These are phyloP conservation scores for Phytophthora vignae DNA, from an alignment of 352 stramenopile species.

Conservation along the genomic window DNA sequence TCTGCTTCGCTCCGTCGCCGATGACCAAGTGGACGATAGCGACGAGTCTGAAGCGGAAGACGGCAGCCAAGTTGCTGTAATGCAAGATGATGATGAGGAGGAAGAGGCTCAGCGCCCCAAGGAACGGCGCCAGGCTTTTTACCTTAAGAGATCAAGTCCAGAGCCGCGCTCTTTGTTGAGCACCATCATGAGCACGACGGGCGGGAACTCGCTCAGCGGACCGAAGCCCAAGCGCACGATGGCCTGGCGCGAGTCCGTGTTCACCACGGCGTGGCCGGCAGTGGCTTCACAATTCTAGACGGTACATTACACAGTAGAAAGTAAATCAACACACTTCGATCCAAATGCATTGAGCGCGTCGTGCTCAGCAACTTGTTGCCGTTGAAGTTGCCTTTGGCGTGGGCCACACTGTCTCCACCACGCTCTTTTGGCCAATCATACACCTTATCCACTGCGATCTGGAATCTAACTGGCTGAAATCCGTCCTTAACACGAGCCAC, in stretches of 20 bases:
- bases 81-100: constrained; percentile 22
- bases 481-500: neutral
- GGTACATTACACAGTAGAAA: neutral
- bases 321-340: neutral
- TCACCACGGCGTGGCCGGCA: constrained; percentile 18
- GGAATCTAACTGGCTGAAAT: neutral
- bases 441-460: neutral
- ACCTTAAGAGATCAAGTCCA: constrained; percentile 20
- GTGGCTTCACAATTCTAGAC: neutral
- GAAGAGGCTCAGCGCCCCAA: constrained; percentile 9
- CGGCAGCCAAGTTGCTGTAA: neutral
- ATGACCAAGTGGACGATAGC: constrained; percentile 12
- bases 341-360: neutral
- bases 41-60: constrained; percentile 8
- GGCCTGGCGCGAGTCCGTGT: constrained; percentile 36
- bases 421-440: constrained; percentile 19
- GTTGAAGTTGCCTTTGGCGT: constrained; percentile 32
- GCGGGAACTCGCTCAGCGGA: constrained; percentile 6
- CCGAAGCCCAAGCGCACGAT: constrained; percentile 29
- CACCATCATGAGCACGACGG: constrained; percentile 21
- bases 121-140: constrained; percentile 30
- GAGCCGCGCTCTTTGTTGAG: constrained; percentile 32
- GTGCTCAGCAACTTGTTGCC: constrained; percentile 8
- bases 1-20: constrained; percentile 11
- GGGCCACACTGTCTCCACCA: neutral